Conservation (phyloP, 345 rosid species). For the Erodium maritimum region DNA sequence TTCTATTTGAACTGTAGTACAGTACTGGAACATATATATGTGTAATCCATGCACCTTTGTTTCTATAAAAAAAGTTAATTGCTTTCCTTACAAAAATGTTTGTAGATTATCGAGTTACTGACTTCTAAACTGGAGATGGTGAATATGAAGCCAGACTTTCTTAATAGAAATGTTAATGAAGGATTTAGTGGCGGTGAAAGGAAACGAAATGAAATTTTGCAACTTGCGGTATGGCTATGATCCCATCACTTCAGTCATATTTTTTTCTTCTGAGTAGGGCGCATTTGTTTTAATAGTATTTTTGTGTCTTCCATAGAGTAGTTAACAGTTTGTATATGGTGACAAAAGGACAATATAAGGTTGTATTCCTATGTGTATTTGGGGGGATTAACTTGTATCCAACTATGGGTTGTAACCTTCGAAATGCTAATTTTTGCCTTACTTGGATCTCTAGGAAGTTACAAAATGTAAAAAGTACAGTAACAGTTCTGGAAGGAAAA, state of each 20-base stretch:
- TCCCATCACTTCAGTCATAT: neutral
- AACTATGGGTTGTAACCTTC: neutral
- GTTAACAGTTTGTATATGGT: neutral
- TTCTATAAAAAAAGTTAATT: too few species aligned
- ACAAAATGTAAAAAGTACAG: too few species aligned
- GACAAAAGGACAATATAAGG: neutral
- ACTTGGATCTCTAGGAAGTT: neutral
- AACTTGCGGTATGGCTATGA: conserved; percentile 59
- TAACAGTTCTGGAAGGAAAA: neutral
- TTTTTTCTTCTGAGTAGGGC: too few species aligned
- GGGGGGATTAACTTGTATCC: neutral
- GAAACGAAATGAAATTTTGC: conserved; percentile 90
- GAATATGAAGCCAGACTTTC: conserved; percentile 87
- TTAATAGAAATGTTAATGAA: conserved; percentile 94
- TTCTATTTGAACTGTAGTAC: neutral
- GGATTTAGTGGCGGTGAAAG: conserved; percentile 99
- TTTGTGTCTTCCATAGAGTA: too few species aligned
- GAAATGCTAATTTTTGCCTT: too few species aligned
- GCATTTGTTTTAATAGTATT: too few species aligned
- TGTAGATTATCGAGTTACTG: neutral
- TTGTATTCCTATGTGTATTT: neutral
- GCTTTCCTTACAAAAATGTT: neutral
- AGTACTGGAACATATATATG: too few species aligned
- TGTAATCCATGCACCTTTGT: neutral
- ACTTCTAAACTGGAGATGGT: conserved; percentile 63